Conservation (phyloP, 352 stramenopile species). For the Globisporangium spiculum region DNA sequence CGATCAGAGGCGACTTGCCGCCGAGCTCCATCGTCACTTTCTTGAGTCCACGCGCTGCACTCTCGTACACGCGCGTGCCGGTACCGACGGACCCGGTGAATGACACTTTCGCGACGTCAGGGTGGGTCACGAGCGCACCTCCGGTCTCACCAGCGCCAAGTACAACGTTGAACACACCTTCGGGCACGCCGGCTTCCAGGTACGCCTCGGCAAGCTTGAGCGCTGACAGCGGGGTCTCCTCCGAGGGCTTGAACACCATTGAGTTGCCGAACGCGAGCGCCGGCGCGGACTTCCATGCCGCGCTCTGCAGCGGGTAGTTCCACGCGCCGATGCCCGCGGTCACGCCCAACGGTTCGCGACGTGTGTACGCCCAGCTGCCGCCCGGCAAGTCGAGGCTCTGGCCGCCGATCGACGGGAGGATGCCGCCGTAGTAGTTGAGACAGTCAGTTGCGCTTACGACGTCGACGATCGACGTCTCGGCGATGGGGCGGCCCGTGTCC, state of each 20-base stretch:
- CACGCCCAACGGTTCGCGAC: constrained; percentile 65
- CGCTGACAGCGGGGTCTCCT: constrained; percentile 81
- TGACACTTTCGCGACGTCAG: constrained; percentile 67
- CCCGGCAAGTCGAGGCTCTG: constrained; percentile 64
- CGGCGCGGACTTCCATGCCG: constrained; percentile 76
- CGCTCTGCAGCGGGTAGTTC: constrained; percentile 84
- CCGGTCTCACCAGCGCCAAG: constrained; percentile 61
- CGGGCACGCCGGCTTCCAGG: constrained; percentile 60
- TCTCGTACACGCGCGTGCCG: constrained; percentile 65
- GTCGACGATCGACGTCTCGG: constrained; percentile 71
- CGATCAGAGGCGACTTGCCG: constrained; percentile 86
- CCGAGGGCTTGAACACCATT: constrained; percentile 91
- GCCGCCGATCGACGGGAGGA: constrained; percentile 60
- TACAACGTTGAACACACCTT: constrained; percentile 81
- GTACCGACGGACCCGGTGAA: constrained; percentile 85
- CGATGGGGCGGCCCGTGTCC: constrained; percentile 74
- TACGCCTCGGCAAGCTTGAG: constrained; percentile 68
- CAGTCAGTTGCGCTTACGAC: constrained; percentile 71
- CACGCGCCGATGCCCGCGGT: constrained; percentile 76
- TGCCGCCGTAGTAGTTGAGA: constrained; percentile 74
- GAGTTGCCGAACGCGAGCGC: constrained; percentile 87
- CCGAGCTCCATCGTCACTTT: constrained; percentile 90
- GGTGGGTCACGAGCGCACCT: constrained; percentile 50
- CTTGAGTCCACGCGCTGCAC: constrained; percentile 76
- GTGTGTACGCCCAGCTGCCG: constrained; percentile 77